A percentile compares a stretch with the other conserved stretches of the same genome.
Evolutionary conservation across 371 early-diverging fungal species (phyloP).

Genomic region (Mucor circinelloides): DNA sequence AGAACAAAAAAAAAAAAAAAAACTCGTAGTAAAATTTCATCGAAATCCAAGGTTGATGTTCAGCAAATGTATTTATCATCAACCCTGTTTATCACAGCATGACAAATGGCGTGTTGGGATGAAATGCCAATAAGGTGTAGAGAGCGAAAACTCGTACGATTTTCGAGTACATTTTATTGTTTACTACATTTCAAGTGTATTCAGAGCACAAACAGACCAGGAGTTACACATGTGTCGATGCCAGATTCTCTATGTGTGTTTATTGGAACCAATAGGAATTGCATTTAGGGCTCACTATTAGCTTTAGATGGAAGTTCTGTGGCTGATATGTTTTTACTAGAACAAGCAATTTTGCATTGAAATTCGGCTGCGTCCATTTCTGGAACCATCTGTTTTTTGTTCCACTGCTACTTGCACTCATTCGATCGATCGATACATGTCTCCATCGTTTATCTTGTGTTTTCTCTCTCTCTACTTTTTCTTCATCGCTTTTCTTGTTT

Average conservation of each 20-base stretch:
- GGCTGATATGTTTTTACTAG: constrained; percentile 2
- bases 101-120: not conserved
- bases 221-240: not conserved
- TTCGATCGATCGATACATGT: constrained; percentile 3
- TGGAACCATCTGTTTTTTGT: not conserved
- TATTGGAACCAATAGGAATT: constrained; percentile 9
- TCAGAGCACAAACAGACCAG: not conserved
- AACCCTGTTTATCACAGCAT: not conserved
- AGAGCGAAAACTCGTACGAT: not conserved
- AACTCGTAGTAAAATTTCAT: not conserved
- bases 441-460: not conserved
- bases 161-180: not conserved
- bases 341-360: not conserved
- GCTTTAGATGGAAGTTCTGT: not conserved
- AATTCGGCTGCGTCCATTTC: not conserved
- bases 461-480: not conserved
- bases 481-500: not conserved
- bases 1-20: no score
- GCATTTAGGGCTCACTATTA: not conserved
- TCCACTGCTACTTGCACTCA: not conserved
- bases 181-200: not conserved
- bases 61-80: not conserved
- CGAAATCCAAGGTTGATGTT: not conserved
- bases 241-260: not conserved
- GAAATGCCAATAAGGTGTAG: not conserved